Evolutionary conservation across 2,329 filamentous ascomycete genomes (phyloP).

Genomic region (Penicillium sp.): DNA sequence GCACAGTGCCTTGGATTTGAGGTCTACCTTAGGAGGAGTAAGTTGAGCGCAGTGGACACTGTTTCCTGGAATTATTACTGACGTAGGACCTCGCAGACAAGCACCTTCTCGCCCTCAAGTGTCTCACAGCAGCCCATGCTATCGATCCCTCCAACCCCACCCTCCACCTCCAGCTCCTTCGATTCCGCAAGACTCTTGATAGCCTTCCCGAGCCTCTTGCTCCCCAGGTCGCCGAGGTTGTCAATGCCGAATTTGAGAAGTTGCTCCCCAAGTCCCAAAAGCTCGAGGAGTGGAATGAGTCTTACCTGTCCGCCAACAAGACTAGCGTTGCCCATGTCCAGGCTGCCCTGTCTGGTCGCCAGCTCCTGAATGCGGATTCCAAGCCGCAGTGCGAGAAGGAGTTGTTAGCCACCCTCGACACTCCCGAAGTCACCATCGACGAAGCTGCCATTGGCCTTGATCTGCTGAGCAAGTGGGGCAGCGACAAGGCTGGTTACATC

Average conservation of each 20-base stretch:
- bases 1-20: conserved; percentile 86
- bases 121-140: conserved; percentile 68
- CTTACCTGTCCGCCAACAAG: conserved; percentile 62
- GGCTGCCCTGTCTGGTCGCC: conserved; percentile 60
- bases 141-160: conserved; percentile 68
- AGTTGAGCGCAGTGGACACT: conserved; percentile 33
- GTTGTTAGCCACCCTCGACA: conserved; percentile 57
- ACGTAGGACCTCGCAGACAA: conserved; percentile 60
- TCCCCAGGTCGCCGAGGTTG: conserved; percentile 63
- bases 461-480: conserved; percentile 52
- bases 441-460: conserved; percentile 57
- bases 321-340: conserved; percentile 62
- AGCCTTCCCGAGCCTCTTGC: conserved; percentile 59
- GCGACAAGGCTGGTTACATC: conserved; percentile 52
- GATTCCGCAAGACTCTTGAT: conserved; percentile 64
- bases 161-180: conserved; percentile 72
- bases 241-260: conserved; percentile 65
- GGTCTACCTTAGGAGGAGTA: conserved; percentile 80
- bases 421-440: conserved; percentile 52
- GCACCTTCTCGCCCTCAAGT: conserved; percentile 81
- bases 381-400: conserved; percentile 59
- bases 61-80: conserved; percentile 8
- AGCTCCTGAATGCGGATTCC: conserved; percentile 57
- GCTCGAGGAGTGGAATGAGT: conserved; percentile 63
- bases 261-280: conserved; percentile 57